phyloP scores from a whole-genome alignment of 2,329 filamentous ascomycete genomes.

The Trichoderma harzianum region DNA sequence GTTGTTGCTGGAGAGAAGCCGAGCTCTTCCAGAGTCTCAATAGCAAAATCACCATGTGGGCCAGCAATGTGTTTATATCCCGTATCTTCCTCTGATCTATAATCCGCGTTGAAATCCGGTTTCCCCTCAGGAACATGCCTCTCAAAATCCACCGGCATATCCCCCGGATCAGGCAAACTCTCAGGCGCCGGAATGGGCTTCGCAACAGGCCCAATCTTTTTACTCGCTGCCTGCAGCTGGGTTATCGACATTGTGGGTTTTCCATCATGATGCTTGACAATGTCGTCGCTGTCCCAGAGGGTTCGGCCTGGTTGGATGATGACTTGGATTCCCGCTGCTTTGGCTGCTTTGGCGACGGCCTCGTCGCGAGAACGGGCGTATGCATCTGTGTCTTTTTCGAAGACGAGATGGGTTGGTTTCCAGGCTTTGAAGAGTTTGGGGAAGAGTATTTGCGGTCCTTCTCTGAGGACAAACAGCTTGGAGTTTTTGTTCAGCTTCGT shows the following conservation, averaged over 20 bases:
- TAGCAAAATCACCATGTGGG: conserved; percentile 63
- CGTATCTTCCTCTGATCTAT: conserved; percentile 52
- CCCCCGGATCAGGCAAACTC: conserved; percentile 61
- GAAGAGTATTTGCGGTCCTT: conserved; percentile 67
- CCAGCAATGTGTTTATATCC: conserved; percentile 62
- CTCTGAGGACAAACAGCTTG: conserved; percentile 68
- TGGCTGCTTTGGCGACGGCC: conserved; percentile 55
- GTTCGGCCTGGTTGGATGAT: conserved; percentile 64
- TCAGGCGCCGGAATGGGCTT: conserved; percentile 59
- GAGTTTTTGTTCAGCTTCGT: conserved; percentile 66
- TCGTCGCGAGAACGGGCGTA: conserved; percentile 65
- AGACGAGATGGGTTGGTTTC: conserved; percentile 72
- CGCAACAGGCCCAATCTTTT: conserved; percentile 59
- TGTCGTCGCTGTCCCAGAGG: conserved; percentile 68
- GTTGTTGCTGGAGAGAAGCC: conserved; percentile 64
- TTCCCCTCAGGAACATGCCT: conserved; percentile 48
- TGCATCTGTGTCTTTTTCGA: conserved; percentile 74
- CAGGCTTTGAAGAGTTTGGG: conserved; percentile 71
- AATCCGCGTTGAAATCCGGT: conserved; percentile 59
- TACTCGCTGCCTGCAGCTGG: conserved; percentile 62
- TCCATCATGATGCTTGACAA: conserved; percentile 62
- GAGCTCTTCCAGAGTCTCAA: conserved; percentile 69
- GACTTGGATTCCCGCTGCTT: conserved; percentile 64
- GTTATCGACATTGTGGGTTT: conserved; percentile 73
- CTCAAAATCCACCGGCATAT: conserved; percentile 57